Conservation (phyloP, 495 filamentous ascomycete genomes). For the Jackrogersella minutella region DNA sequence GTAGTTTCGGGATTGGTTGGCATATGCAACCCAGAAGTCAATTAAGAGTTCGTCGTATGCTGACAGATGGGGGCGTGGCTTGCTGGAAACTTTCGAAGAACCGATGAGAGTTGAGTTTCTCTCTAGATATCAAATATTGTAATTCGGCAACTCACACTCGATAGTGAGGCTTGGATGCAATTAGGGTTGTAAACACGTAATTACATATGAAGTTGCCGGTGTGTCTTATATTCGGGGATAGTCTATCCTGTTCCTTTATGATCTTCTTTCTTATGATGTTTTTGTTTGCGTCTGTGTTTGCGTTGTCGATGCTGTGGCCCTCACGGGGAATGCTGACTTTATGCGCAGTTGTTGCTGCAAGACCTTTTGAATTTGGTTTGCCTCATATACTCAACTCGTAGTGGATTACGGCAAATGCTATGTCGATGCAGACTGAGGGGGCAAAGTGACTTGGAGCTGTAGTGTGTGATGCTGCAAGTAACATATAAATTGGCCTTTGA, state of each 20-base stretch:
- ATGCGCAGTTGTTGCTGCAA: not conserved
- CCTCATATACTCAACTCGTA: not conserved
- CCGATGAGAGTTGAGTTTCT: not conserved
- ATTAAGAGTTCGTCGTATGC: slow-evolving; percentile 5
- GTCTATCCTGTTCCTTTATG: too few relatives aligned
- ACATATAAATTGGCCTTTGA: not conserved
- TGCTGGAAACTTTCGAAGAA: slow-evolving; percentile 4
- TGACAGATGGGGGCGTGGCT: not conserved
- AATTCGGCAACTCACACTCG: not conserved
- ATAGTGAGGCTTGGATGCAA: not conserved
- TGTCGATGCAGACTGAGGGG: not conserved
- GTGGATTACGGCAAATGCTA: not conserved
- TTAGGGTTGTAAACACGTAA: too few relatives aligned
- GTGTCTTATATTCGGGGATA: too few relatives aligned
- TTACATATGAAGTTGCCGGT: too few relatives aligned
- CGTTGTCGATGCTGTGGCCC: not conserved
- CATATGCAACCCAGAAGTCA: slow-evolving; percentile 34
- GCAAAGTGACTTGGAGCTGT: slow-evolving; percentile 4
- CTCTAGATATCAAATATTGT: not conserved
- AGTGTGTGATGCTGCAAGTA: not conserved
- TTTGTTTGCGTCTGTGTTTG: slow-evolving; percentile 2
- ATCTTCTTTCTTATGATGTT: too few relatives aligned
- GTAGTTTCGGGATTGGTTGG: slow-evolving; percentile 35
- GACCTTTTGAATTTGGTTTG: not conserved
- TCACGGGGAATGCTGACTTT: slow-evolving; percentile 11